A percentile compares a stretch with the other conserved stretches of the same genome.
Conservation (phyloP, 2,329 filamentous ascomycete genomes). For the Didymellaceae sp. region DNA sequence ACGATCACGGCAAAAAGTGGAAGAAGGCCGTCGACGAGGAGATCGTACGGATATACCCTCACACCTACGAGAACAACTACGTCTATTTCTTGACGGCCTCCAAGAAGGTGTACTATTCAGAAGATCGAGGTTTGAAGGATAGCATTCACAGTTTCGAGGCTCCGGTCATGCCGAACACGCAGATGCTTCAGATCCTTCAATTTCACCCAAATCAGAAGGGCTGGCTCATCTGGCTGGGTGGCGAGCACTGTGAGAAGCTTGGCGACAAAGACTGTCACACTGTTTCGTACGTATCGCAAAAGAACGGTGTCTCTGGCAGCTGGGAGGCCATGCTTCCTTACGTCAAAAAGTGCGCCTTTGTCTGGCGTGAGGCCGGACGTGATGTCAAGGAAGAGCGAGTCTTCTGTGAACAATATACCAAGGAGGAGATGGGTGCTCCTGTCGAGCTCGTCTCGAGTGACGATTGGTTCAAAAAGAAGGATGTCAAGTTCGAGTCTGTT, state of each 20-base stretch:
- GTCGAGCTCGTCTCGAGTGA: constrained; percentile 77
- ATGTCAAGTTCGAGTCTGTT: constrained; percentile 71
- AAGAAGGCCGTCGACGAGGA: constrained; percentile 72
- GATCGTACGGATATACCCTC: constrained; percentile 74
- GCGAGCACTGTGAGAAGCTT: constrained; percentile 67
- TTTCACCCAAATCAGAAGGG: constrained; percentile 84
- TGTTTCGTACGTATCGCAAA: constrained; percentile 76
- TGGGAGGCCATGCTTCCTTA: constrained; percentile 80
- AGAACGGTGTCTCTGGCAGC: constrained; percentile 68
- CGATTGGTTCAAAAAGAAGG: constrained; percentile 75
- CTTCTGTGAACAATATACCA: constrained; percentile 68
- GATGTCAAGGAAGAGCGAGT: constrained; percentile 68
- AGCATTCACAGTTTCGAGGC: constrained; percentile 77
- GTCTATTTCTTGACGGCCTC: constrained; percentile 82
- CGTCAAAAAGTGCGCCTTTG: constrained; percentile 85
- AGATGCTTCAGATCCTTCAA: constrained; percentile 62
- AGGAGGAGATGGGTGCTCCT: constrained; percentile 68
- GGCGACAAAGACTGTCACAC: constrained; percentile 67
- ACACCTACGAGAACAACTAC: constrained; percentile 80
- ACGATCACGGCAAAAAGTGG: constrained; percentile 91
- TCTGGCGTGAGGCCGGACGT: constrained; percentile 65
- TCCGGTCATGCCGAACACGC: constrained; percentile 64
- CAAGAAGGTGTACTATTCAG: constrained; percentile 77
- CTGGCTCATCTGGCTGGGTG: constrained; percentile 90
- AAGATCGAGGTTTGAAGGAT: constrained; percentile 70